A percentile compares a stretch with the other conserved stretches of the same genome.
These are phyloP conservation scores for Backusella macrospora DNA, from an alignment of 192 early-diverging fungal species.

Conservation along the genomic window DNA sequence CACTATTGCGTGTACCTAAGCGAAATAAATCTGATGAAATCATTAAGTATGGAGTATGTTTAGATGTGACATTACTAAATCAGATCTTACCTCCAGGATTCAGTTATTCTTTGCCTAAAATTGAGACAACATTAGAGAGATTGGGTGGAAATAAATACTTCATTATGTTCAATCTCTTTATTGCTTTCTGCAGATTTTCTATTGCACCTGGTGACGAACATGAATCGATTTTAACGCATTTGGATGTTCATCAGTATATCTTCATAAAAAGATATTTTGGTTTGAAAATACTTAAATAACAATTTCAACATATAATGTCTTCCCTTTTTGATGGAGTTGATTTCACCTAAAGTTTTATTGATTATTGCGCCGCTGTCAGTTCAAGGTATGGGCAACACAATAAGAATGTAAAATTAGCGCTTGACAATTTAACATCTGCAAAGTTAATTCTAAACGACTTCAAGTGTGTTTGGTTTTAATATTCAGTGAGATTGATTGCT, in stretches of 20 bases:
- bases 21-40: neutral
- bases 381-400: neutral
- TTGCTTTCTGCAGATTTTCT: neutral
- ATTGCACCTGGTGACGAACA: neutral
- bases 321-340: neutral
- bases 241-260: neutral
- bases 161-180: neutral
- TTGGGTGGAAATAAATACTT: neutral
- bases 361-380: neutral
- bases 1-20: neutral
- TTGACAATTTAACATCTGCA: neutral
- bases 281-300: neutral
- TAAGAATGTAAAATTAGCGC: neutral
- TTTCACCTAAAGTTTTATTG: neutral
- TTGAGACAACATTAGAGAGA: neutral
- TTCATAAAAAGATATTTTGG: neutral
- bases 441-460: constrained; percentile 8
- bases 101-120: neutral
- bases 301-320: neutral
- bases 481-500: neutral
- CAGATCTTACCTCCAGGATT: constrained; percentile 8
- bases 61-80: neutral
- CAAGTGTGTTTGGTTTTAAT: constrained; percentile 1
- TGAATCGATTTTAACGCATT: constrained; percentile 1
- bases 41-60: neutral